Evolutionary conservation across 2,329 filamentous ascomycete genomes (phyloP), one percentile per base, ranked within the genome.

Genomic region (Aspergillus udagawae): DNA sequence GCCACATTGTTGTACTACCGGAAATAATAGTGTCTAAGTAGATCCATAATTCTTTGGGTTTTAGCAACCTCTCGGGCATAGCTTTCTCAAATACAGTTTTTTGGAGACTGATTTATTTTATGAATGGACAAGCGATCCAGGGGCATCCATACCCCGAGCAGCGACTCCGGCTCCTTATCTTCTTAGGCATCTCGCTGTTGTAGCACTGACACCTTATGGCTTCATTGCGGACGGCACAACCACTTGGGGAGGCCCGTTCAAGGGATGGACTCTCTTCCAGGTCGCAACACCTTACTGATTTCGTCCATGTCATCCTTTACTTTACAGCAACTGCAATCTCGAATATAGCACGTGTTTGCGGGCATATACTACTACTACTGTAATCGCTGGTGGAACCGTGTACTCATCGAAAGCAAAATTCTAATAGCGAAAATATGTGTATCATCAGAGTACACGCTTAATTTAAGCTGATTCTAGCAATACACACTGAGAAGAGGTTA

Each of bases 111-210:
- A 51, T 63, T 65, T 45, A 64, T 66, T 28, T 27, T 69, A 12
- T 59, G 57, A 49, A 63, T 74, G 54, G 73, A 72, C 5, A 71
- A 69, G 35, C 65, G 73, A 2, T 63, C 65, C 7, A 61, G 60
- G 3, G 74, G 74, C 20, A 57, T 73, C 2, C 70, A 74, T 51
- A 58, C 62, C 1, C 74, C 74, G 73, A 76, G 54, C 68, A 75
- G 53, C 66, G 69, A 2, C 64, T 76, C 1, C 57, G 74, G 9
- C 63, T 69, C 3, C 63, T 75, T 5, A 65, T 73, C 1, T 52
- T 70, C 12, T 71, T 72, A 1, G 67, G 68, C 3, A 60, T 75
- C 59, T 76, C 2, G 67, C 62, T 0, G 61, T 70, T 0, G 61
- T 69, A 5, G 66, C 68, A 6, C 61, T 74, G 5, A 38, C 73